phyloP scores from a whole-genome alignment of 495 filamentous ascomycete species.

The Ascobolus immersus region DNA sequence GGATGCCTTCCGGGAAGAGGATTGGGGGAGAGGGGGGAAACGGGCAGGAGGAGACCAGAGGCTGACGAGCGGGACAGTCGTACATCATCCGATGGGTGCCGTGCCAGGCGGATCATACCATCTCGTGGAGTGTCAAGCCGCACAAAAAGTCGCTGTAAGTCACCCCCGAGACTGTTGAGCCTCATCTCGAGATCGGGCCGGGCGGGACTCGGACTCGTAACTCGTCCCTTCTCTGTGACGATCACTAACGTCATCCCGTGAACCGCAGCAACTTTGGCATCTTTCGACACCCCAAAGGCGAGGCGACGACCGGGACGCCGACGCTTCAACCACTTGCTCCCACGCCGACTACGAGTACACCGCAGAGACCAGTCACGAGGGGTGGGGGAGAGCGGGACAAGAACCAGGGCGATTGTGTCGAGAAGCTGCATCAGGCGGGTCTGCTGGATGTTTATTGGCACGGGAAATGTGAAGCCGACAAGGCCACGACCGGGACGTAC shows the following conservation, averaged over 20 bases:
- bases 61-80: constrained; percentile 29
- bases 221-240: background rate
- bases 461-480: constrained; percentile 88
- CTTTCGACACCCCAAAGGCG: constrained; percentile 76
- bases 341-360: constrained; percentile 18
- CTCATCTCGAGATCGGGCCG: no score
- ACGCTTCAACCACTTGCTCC: constrained; percentile 19
- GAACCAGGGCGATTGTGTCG: constrained; percentile 26
- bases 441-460: constrained; percentile 69
- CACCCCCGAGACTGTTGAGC: no score
- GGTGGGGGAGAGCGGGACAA: constrained; percentile 16
- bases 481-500: constrained; percentile 74
- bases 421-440: constrained; percentile 63
- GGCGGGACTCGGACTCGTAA: no score
- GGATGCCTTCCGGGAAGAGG: constrained; percentile 1
- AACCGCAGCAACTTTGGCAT: constrained; percentile 59
- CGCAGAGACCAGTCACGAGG: constrained; percentile 15
- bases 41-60: background rate
- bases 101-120: constrained; percentile 65
- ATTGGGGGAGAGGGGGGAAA: background rate
- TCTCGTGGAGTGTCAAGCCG: constrained; percentile 92
- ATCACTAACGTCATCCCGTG: constrained; percentile 2
- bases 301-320: constrained; percentile 20
- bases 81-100: constrained; percentile 95
- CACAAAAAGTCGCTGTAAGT: constrained; percentile 77